Base-by-base conservation (phyloP, 495 filamentous ascomycete genomes). In the Hyphodiscus hymeniophilus region DNA sequence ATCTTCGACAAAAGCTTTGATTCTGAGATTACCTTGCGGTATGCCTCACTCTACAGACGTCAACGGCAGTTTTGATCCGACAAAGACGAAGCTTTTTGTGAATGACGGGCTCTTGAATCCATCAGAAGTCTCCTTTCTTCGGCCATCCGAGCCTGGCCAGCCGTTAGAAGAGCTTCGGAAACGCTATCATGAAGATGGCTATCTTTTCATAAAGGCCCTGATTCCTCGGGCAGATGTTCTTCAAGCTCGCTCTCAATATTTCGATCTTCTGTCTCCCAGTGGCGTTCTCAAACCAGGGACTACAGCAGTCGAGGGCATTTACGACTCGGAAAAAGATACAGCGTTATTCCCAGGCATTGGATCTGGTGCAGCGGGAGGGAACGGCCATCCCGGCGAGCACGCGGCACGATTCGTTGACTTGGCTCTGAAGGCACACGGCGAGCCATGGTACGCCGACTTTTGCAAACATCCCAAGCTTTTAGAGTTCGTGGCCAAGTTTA, bases 161-260 rank as follows among this genome's bases (percentile, higher is more conserved):
- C 66, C 69, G 0, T 38, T 64, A 10, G 68, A 73, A 23, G 66
- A 69, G 13, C 61, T 82, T 1, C 71, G 72, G 23, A 54, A 62
- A 28, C 69, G 79, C 15, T 78, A 71, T 42, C 43, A 76, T n/a
- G 48, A 66, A 38, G 76, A 81, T 51, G 76, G 78, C 15, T 81
- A 81, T 55, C 65, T 82, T 34, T 79, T 79, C 52, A 47, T 84
- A 6, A 82, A 82, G 53, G 66, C 68, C 26, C 54, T 81, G 2
- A 59, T 84, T 15, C 78, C 79, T 0, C 75, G 77, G 2, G 59
- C 62, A 3, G 75, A 79, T 42, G 77, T 84, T 10, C 64, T 81
- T 12, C 63, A 67, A 21, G 71, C 74, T 31, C 69, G 80, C 15
- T 59, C 73, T 28, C 44, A 43, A 4, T 84, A 84, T 60, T 84